phyloP scores from a whole-genome alignment of 2,329 filamentous ascomycete species.

The Paracoccidioides lutzii region DNA sequence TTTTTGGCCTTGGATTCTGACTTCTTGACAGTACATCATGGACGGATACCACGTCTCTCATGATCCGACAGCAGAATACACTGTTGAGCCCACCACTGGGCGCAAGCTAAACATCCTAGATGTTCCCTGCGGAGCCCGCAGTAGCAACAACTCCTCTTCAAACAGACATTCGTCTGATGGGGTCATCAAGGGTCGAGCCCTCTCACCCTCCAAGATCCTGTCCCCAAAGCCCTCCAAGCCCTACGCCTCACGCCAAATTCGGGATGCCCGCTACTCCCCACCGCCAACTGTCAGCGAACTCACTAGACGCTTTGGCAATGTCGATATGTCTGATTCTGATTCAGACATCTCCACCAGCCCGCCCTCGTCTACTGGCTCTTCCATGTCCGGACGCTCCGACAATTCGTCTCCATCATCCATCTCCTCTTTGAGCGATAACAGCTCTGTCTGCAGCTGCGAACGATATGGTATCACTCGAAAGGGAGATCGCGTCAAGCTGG shows the following conservation, averaged over 20 bases:
- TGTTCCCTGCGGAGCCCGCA: constrained; percentile 51
- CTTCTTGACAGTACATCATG: constrained; percentile 62
- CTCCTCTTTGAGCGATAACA: constrained; percentile 54
- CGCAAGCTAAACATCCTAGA: constrained; percentile 97
- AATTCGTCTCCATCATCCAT: constrained; percentile 39
- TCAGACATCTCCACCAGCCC: constrained; percentile 63
- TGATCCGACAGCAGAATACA: constrained; percentile 80
- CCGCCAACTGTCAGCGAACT: constrained; percentile 66
- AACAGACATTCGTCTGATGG: constrained; percentile 40
- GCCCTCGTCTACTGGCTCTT: constrained; percentile 50
- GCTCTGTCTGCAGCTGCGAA: constrained; percentile 71
- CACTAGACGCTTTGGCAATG: constrained; percentile 59
- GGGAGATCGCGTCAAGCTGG: constrained; percentile 86
- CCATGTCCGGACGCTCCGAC: constrained; percentile 64
- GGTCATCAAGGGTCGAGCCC: constrained; percentile 75
- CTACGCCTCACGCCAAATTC: constrained; percentile 74
- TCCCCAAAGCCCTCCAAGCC: constrained; percentile 82
- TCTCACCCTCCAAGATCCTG: constrained; percentile 80
- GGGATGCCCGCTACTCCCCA: constrained; percentile 64
- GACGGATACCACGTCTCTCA: constrained; percentile 97
- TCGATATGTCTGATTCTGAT: constrained; percentile 57
- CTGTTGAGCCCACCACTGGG: constrained; percentile 89
- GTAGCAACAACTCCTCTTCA: constrained; percentile 25
- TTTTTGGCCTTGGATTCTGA: neutral
- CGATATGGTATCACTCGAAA: constrained; percentile 92